phyloP scores from a whole-genome alignment of 768 basidiomycete species.

The Naganishia onofrii region DNA sequence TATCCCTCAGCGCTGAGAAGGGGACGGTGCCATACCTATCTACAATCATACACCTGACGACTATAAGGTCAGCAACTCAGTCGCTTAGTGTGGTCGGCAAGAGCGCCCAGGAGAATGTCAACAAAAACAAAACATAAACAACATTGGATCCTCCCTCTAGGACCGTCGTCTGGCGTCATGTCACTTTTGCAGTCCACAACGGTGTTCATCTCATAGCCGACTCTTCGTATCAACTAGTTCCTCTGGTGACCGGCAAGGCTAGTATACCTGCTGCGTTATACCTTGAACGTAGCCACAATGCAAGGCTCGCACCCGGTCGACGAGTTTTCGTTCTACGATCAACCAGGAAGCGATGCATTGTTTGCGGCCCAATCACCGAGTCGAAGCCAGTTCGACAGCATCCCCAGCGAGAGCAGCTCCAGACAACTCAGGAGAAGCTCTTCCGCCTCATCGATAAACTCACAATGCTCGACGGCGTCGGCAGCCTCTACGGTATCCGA shows the following conservation, averaged over 20 bases:
- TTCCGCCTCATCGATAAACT: slow-evolving; percentile 5
- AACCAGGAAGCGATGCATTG: slow-evolving; percentile 22
- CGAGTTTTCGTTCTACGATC: slow-evolving; percentile 29
- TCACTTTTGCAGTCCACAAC: not conserved
- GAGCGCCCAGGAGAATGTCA: slow-evolving; percentile 9
- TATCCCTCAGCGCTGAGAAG: too few species aligned
- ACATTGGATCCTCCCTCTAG: not conserved
- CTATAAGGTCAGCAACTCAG: not conserved
- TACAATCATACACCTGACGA: too few species aligned
- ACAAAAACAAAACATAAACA: slow-evolving; percentile 8
- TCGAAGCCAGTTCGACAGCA: not conserved
- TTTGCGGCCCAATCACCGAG: slow-evolving; percentile 10
- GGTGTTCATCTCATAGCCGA: not conserved
- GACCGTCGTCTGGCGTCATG: slow-evolving; percentile 12
- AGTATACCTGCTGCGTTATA: slow-evolving; percentile 12
- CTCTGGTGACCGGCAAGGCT: not conserved
- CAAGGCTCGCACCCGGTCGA: not conserved
- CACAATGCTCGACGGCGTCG: slow-evolving; percentile 6
- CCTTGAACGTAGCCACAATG: not conserved
- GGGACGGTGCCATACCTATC: too few species aligned
- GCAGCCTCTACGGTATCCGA: slow-evolving; percentile 4
- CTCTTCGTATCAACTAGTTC: not conserved
- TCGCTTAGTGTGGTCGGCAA: too few species aligned
- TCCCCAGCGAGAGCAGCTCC: not conserved
- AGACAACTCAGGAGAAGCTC: slow-evolving; percentile 11